A percentile compares a stretch with the other conserved stretches of the same genome.
Conservation (phyloP, 139 green algal species). For the Penium margaritaceum region DNA sequence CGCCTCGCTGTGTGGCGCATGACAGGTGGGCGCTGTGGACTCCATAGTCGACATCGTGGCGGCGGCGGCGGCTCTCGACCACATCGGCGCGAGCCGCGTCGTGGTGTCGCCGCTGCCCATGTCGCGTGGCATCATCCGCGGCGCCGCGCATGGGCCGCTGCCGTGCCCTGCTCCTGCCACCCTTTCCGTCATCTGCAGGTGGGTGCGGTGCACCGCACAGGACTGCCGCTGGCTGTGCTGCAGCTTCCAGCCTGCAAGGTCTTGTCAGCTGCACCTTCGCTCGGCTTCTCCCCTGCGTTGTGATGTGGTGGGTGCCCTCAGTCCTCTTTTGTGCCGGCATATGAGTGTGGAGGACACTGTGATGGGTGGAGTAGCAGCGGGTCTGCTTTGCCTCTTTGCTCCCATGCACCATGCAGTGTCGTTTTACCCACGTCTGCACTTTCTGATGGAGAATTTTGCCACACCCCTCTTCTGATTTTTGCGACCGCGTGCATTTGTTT, state of each 20-base stretch:
- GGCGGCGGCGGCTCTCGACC: slow-evolving; percentile 18
- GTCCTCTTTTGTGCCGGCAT: neutral
- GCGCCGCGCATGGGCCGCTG: slow-evolving; percentile 33
- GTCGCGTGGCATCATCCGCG: slow-evolving; percentile 25
- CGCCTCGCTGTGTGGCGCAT: too few species aligned
- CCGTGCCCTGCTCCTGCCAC: slow-evolving; percentile 22
- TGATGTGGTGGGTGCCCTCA: neutral
- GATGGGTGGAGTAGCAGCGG: neutral
- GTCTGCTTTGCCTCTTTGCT: too few species aligned
- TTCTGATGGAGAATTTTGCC: neutral
- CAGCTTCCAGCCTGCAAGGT: neutral
- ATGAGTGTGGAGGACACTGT: neutral
- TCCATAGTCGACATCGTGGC: slow-evolving; percentile 39
- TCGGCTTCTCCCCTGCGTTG: neutral
- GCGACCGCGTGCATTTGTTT: neutral
- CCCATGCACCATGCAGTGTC: too few species aligned
- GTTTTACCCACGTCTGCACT: neutral
- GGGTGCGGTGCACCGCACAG: neutral
- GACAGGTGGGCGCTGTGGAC: slow-evolving; percentile 42
- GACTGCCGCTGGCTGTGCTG: neutral
- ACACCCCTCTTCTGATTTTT: neutral
- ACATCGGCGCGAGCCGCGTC: slow-evolving; percentile 8
- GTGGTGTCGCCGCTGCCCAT: slow-evolving; percentile 25
- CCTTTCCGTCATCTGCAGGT: slow-evolving; percentile 4
- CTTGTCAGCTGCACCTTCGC: neutral